Base-by-base conservation (phyloP, 2,329 filamentous ascomycete genomes). In the Coleophoma crateriformis region DNA sequence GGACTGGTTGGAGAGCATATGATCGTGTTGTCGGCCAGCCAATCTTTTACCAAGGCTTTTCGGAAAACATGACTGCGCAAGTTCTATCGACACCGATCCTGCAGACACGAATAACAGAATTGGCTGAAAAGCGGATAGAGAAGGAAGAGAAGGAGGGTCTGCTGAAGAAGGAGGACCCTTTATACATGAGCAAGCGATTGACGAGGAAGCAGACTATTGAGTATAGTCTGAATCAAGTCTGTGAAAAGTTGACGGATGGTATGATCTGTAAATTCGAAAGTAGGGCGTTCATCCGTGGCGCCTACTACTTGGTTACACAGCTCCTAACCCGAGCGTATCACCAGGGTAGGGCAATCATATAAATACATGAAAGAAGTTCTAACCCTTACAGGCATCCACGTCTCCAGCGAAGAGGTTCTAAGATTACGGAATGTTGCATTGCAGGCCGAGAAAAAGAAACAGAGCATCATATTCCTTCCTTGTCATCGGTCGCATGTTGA, bases 261-360 rank as follows among this genome's bases (percentile, higher is more conserved):
- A 97, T 99, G 94, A 96, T 99, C 54, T 97, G 92, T 79, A 99
- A 99, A 71, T 92, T 97, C 78, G 94, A 99, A 69, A 95, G 87
- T 74, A 95, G 91, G 65, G 75, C 81, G 2, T 97, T 97, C 64
- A 96, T 99, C 58, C 77, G 94, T 45, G 83, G 89, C 20, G 92
- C 94, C 43, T 97, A 97, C 66, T 99, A 96, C 66, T 65, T 96
- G 37, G 77, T 76, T 44, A 95, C 91, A 1, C 92, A 97, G 69
- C 76, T 97, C 43, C 74, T 97, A 54, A 95, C 92, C 4, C 76
- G 94, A 53, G 92, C 94, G 6, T 99, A 99, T 67, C 90, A 97
- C 63, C 92, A 97, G 72, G 94, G 89, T 72, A 60, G 58, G 61
- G 8, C 27, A 27, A 7, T 27, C 27, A 27, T 46, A 19, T 33